Evolutionary conservation across 2,329 filamentous ascomycete species (phyloP), one percentile per base, ranked within the genome.

Genomic region (Aspergillus flavus): DNA sequence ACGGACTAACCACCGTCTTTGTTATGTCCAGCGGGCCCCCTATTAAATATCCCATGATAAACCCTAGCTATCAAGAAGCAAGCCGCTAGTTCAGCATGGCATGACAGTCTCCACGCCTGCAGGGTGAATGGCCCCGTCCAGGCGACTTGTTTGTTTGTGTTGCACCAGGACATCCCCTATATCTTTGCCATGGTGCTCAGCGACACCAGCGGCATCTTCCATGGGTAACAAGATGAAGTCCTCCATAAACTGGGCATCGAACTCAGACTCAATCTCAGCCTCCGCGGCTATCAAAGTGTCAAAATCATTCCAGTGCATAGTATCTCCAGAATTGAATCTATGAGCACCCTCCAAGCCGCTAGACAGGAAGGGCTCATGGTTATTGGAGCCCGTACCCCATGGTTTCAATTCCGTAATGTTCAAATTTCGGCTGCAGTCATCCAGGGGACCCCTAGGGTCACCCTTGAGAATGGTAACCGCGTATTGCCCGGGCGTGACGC

Each of bases 401-500:
- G 57, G 39, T 34, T 57, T 39, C 32, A 11, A 30, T 21, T 16
- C n/a, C 5, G 53, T 36, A 43, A 26, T 43, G n/a, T 41, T 43
- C 12, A 19, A 4, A 16, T 28, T 21, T 21, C 11, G 4, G n/a
- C 6, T 32, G 41, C 61, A 58, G 32, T 48, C 54, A 59, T 48
- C 56, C 23, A 41, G 39, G 26, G 45, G 9, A 12, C 32, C 57
- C 59, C 11, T 41, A 11, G 28, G 19, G 50, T 39, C 19, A 21
- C 23, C 39, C 23, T 46, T 45, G 57, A 61, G 28, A 21, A 61
- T 61, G 63, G 26, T 64, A 41, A 34, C 62, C 21, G 69, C 69
- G 71, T 77, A 79, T 62, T 75, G 75, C 23, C 81, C 82, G 3
- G 84, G 84, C 55, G 84, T 85, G 23, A 84, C 68, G 32, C 84